Evolutionary conservation across 2,329 filamentous ascomycete species (phyloP).

Genomic region (Fulvia fulva): DNA sequence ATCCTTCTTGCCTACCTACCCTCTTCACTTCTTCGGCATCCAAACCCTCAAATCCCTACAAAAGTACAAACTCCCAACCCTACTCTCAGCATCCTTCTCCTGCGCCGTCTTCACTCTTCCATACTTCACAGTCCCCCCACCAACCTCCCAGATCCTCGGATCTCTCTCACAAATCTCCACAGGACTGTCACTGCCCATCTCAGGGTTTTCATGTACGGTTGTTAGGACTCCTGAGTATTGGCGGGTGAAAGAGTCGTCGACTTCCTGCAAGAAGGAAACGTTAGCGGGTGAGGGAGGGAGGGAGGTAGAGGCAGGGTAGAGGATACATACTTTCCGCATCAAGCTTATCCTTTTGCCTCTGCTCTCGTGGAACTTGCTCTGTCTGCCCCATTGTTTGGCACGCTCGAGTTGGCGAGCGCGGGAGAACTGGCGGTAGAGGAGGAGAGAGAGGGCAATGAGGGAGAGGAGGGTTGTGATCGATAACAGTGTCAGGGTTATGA

Average conservation of each 20-base stretch:
- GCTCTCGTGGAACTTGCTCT: conserved; percentile 14
- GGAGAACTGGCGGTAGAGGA: conserved; percentile 21
- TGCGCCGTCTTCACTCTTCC: background rate
- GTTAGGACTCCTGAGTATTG: conserved; percentile 24
- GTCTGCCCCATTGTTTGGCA: conserved; percentile 25
- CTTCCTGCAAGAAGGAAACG: background rate
- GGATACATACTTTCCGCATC: conserved; percentile 15
- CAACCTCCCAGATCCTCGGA: conserved; percentile 22
- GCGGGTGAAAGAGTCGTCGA: conserved; percentile 24
- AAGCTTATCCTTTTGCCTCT: conserved; percentile 21
- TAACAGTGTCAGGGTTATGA: conserved; percentile 22
- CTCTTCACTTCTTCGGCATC: conserved; percentile 21
- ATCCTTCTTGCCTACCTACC: too few relatives aligned
- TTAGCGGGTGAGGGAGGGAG: background rate
- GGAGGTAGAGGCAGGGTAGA: background rate
- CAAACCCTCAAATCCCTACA: conserved; percentile 25
- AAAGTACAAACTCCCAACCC: conserved; percentile 25
- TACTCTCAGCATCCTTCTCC: conserved; percentile 1
- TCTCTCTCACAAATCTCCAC: conserved; percentile 24
- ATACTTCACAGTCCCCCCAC: conserved; percentile 13
- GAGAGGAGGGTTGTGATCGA: conserved; percentile 21
- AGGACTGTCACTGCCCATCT: conserved; percentile 24
- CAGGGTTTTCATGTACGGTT: conserved; percentile 27
- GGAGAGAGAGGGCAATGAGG: conserved; percentile 16
- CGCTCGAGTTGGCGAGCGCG: conserved; percentile 12